A percentile compares a stretch with the other conserved stretches of the same genome.
phyloP scores from a whole-genome alignment of 345 rosid species.

The Euphorbia pulcherrima region DNA sequence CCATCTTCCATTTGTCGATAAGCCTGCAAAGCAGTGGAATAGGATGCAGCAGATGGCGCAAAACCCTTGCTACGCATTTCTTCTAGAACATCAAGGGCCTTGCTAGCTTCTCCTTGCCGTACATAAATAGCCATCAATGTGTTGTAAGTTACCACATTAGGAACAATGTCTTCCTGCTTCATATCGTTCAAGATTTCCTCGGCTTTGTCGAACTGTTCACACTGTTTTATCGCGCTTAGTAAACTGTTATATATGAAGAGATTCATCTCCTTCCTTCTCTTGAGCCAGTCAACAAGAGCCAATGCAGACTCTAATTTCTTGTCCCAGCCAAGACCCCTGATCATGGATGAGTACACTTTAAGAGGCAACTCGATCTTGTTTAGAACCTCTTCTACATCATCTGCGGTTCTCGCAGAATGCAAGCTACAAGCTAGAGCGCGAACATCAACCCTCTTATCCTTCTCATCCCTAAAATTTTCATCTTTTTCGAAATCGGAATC shows the following conservation, averaged over 20 bases:
- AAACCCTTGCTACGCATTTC: constrained; percentile 56
- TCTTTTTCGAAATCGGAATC: constrained; percentile 7
- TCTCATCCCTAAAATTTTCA: constrained; percentile 22
- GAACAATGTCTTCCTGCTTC: constrained; percentile 57
- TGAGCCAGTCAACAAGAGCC: constrained; percentile 81
- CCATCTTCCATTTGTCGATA: constrained; percentile 80
- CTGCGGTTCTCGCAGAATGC: constrained; percentile 55
- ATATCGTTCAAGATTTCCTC: constrained; percentile 60
- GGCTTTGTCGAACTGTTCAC: constrained; percentile 37
- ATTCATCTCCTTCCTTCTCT: constrained; percentile 66
- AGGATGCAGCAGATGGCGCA: constrained; percentile 61
- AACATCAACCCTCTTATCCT: constrained; percentile 48
- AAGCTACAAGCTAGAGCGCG: constrained; percentile 50
- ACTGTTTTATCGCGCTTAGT: constrained; percentile 67
- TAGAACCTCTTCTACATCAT: constrained; percentile 69
- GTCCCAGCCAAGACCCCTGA: constrained; percentile 67
- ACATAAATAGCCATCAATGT: constrained; percentile 65
- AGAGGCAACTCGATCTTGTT: constrained; percentile 58
- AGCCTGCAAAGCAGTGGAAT: constrained; percentile 74
- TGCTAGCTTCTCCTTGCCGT: constrained; percentile 47
- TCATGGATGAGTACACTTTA: constrained; percentile 60
- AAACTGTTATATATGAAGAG: constrained; percentile 69
- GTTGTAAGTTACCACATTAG: constrained; percentile 72
- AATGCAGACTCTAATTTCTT: constrained; percentile 54
- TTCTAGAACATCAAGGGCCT: constrained; percentile 64